A percentile compares a stretch with the other conserved stretches of the same genome.
phyloP scores from a whole-genome alignment of 768 basidiomycete species.

The Pilatotrama ljubarskyi region DNA sequence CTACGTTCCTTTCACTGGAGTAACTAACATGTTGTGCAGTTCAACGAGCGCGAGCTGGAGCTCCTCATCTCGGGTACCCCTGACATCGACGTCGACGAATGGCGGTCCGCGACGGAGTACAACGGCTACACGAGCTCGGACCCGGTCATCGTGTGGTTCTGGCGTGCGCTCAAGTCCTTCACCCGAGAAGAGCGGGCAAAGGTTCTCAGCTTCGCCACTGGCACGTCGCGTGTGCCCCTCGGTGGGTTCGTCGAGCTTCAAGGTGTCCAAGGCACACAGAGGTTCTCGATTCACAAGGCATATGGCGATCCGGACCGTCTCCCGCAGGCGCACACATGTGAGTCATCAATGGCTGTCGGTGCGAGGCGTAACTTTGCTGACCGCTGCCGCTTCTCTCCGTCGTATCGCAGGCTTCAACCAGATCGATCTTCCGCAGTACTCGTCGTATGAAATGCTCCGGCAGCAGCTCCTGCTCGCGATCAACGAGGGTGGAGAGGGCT shows the following conservation, averaged over 20 bases:
- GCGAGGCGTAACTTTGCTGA: background rate
- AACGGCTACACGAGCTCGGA: slow-evolving; percentile 86
- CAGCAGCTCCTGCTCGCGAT: slow-evolving; percentile 89
- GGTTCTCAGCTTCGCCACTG: slow-evolving; percentile 95
- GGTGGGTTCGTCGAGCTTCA: slow-evolving; percentile 95
- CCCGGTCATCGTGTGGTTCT: slow-evolving; percentile 98
- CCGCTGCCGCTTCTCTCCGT: slow-evolving; percentile 10
- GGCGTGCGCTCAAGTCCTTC: slow-evolving; percentile 97
- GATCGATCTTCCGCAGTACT: slow-evolving; percentile 92
- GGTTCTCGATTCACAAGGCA: slow-evolving; percentile 94
- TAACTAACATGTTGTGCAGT: slow-evolving; percentile 44
- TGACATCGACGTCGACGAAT: slow-evolving; percentile 98
- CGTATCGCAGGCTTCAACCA: slow-evolving; percentile 78
- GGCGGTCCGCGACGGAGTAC: slow-evolving; percentile 91
- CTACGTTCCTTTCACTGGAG: too few species aligned
- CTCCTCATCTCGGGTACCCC: slow-evolving; percentile 95
- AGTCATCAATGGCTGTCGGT: slow-evolving; percentile 30
- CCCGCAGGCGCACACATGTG: slow-evolving; percentile 90
- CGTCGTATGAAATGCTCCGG: slow-evolving; percentile 94
- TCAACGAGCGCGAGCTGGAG: slow-evolving; percentile 94
- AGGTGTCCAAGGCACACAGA: slow-evolving; percentile 90
- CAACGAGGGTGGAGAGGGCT: slow-evolving; percentile 94
- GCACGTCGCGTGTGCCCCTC: slow-evolving; percentile 89
- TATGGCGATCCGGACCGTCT: slow-evolving; percentile 84
- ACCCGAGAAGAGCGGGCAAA: slow-evolving; percentile 96